Conservation (phyloP, 2,329 filamentous ascomycete species). For the Stagonosporopsis vannaccii region DNA sequence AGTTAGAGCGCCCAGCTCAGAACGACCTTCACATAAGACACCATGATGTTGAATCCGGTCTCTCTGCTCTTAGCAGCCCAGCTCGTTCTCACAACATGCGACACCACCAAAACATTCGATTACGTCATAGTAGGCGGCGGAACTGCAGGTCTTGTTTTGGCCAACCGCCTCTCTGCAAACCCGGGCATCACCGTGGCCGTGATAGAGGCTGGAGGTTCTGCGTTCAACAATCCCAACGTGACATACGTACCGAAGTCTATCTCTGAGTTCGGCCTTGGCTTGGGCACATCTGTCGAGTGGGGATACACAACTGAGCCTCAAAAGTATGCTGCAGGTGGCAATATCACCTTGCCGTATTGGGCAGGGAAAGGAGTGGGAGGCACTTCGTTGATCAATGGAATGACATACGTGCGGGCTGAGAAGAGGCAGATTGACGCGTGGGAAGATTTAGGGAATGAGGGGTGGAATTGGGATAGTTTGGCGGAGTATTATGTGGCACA, state of each 20-base stretch:
- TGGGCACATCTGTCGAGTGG: conserved; percentile 51
- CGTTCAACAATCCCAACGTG: conserved; percentile 42
- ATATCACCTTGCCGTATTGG: conserved; percentile 36
- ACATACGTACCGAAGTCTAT: conserved; percentile 30
- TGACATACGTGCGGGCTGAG: conserved; percentile 47
- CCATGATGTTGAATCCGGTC: neutral
- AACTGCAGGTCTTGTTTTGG: conserved; percentile 43
- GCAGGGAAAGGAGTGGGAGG: conserved; percentile 55
- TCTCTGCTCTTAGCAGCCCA: conserved; percentile 1
- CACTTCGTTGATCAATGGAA: conserved; percentile 54
- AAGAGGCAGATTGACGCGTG: conserved; percentile 44
- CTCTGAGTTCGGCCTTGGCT: conserved; percentile 30
- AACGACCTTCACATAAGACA: neutral
- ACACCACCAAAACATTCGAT: conserved; percentile 31
- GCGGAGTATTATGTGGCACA: conserved; percentile 37
- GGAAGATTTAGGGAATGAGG: conserved; percentile 43
- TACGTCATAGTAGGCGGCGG: conserved; percentile 47
- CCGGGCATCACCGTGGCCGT: conserved; percentile 35
- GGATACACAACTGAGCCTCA: conserved; percentile 50
- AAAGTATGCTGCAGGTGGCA: conserved; percentile 41
- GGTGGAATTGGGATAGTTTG: conserved; percentile 44
- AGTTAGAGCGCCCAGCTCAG: neutral
- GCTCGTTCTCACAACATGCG: conserved; percentile 17
- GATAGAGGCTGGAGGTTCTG: conserved; percentile 45
- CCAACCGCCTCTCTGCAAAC: conserved; percentile 37